These are phyloP conservation scores for Pascua guehoae DNA, from an alignment of 1,284 basidiomycete species.

Conservation along the genomic window DNA sequence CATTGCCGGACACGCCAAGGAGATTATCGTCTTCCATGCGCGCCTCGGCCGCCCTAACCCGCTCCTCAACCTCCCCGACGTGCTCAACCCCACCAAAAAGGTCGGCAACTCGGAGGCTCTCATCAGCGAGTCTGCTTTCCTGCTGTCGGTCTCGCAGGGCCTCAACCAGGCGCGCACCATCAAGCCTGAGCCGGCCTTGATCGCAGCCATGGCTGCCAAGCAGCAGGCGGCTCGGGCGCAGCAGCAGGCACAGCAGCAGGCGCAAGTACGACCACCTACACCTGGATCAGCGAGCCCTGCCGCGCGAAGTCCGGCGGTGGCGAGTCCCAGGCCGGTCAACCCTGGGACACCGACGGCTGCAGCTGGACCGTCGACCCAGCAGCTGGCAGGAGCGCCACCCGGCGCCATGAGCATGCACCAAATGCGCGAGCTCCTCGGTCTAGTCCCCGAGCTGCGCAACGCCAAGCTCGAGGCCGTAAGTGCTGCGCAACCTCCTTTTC, in stretches of 20 bases:
- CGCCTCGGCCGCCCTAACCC: constrained; percentile 17
- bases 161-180: constrained; percentile 11
- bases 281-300: constrained; percentile 1
- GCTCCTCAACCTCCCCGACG: constrained; percentile 20
- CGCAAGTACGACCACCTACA: neutral
- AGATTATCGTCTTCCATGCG: constrained; percentile 24
- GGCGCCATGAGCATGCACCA: constrained; percentile 6
- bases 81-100: constrained; percentile 20
- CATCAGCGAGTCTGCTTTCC: constrained; percentile 16
- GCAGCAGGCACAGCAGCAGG: neutral
- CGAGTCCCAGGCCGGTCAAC: neutral
- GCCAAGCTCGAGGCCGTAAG: constrained; percentile 7
- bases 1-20: constrained; percentile 18
- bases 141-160: constrained; percentile 9
- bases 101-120: constrained; percentile 16
- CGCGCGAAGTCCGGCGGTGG: neutral
- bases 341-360: neutral
- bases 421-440: constrained; percentile 8
- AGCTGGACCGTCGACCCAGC: neutral
- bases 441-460: constrained; percentile 6
- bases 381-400: too few relatives aligned
- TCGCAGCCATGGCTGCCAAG: constrained; percentile 9
- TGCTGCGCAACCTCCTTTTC: neutral
- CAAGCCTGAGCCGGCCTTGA: constrained; percentile 11
- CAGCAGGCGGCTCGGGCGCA: constrained; percentile 1